Conservation (phyloP, 164 flowering plant genomes). For the Houttuynia cordata region DNA sequence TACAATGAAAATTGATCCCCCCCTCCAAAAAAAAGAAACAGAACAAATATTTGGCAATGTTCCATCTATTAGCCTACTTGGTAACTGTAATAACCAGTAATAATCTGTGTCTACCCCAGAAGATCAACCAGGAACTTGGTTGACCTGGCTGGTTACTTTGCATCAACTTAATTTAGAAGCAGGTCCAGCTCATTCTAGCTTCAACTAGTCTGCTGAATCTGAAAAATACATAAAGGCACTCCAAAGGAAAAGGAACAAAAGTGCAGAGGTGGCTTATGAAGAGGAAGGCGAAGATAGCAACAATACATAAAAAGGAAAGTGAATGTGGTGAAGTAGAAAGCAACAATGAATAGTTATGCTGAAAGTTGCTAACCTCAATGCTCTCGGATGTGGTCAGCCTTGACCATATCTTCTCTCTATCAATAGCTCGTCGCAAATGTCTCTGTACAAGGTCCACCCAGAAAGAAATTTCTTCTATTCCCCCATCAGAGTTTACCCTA, state of each 20-base stretch:
- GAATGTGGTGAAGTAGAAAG: background rate
- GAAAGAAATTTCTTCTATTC: constrained; percentile 64
- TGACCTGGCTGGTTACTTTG: too few species aligned
- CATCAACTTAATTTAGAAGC: too few species aligned
- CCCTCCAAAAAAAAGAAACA: too few species aligned
- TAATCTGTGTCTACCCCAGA: too few species aligned
- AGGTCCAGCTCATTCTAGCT: too few species aligned
- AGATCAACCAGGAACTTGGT: too few species aligned
- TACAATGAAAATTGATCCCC: too few species aligned
- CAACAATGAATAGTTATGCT: background rate
- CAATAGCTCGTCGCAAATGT: constrained; percentile 79
- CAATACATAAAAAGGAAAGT: background rate
- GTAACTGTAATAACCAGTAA: too few species aligned
- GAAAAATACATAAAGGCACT: too few species aligned
- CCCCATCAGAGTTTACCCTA: constrained; percentile 43
- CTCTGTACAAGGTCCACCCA: constrained; percentile 89
- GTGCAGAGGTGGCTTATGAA: background rate
- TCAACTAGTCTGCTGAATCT: too few species aligned
- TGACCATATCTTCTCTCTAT: constrained; percentile 94
- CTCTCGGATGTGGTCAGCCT: constrained; percentile 90
- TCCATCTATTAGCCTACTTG: too few species aligned
- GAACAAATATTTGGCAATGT: too few species aligned
- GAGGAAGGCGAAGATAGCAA: background rate
- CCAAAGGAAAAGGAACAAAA: background rate
- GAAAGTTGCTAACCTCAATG: constrained; percentile 53